Evolutionary conservation across 495 filamentous ascomycete genomes (phyloP).

Genomic region (Aspergillus coremiiformis): DNA sequence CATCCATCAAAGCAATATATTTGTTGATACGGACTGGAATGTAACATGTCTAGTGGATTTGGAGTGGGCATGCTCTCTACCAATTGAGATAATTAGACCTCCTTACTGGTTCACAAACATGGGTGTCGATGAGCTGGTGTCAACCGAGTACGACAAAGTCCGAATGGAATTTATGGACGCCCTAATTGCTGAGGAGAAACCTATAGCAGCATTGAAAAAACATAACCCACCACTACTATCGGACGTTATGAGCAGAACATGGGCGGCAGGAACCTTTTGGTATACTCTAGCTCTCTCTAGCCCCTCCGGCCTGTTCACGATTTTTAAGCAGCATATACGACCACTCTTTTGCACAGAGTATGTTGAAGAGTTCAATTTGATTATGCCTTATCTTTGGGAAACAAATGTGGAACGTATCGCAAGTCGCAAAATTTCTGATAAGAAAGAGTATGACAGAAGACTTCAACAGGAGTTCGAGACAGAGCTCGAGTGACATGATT

Average conservation of each 20-base stretch:
- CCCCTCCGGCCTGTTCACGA: conserved; percentile 16
- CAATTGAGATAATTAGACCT: too few relatives aligned
- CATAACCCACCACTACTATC: too few relatives aligned
- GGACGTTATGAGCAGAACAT: conserved; percentile 14
- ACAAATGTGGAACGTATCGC: conserved; percentile 12
- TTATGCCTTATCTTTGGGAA: conserved; percentile 18
- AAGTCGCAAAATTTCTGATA: conserved; percentile 13
- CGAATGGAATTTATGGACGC: too few relatives aligned
- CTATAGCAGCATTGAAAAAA: too few relatives aligned
- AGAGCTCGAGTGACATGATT: neutral
- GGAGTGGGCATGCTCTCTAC: too few relatives aligned
- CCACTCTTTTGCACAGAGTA: conserved; percentile 12
- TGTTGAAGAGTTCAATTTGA: conserved; percentile 16
- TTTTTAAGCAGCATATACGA: conserved; percentile 12
- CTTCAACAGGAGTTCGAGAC: conserved; percentile 15
- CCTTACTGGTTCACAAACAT: too few relatives aligned
- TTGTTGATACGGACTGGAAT: too few relatives aligned
- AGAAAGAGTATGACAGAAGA: conserved; percentile 12
- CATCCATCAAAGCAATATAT: too few relatives aligned
- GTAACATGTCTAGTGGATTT: too few relatives aligned
- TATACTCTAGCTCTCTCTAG: conserved; percentile 18
- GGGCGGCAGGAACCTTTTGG: conserved; percentile 19
- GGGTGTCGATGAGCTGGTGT: too few relatives aligned
- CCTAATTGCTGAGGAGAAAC: too few relatives aligned
- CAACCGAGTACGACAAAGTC: too few relatives aligned